These are phyloP conservation scores for Saccharomycopsis schoenii DNA, from an alignment of 805 yeast genomes.

Conservation along the genomic window DNA sequence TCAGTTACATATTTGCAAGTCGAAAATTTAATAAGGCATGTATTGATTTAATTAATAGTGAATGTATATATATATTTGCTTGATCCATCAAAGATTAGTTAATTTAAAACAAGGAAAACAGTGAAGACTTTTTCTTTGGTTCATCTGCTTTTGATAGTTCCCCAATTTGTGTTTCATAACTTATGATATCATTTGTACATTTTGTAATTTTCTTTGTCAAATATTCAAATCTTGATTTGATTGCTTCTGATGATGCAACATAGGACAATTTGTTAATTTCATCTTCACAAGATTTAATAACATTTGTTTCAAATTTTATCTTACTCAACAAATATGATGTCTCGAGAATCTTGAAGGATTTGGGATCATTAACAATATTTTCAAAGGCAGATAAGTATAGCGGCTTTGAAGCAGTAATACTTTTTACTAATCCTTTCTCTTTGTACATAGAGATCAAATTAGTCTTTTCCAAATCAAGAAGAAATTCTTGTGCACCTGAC, in stretches of 20 bases:
- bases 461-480: conserved; percentile 65
- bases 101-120: background rate
- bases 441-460: conserved; percentile 67
- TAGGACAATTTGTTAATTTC: conserved; percentile 55
- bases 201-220: conserved; percentile 56
- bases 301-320: conserved; percentile 48
- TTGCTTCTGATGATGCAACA: conserved; percentile 41
- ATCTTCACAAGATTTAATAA: conserved; percentile 56
- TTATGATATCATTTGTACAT: conserved; percentile 42
- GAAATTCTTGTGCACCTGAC: conserved; percentile 41
- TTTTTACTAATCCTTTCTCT: conserved; percentile 63
- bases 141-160: conserved; percentile 19
- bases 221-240: conserved; percentile 55
- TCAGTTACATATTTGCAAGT: background rate
- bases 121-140: background rate
- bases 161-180: conserved; percentile 37
- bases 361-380: conserved; percentile 47
- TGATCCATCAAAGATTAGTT: background rate
- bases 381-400: conserved; percentile 71
- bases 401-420: conserved; percentile 75
- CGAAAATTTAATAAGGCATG: background rate
- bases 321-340: conserved; percentile 45
- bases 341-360: conserved; percentile 53
- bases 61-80: background rate
- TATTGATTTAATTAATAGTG: background rate